A percentile compares a stretch with the other conserved stretches of the same genome.
Evolutionary conservation across 208 protist species (phyloP).

Genomic region (Willaertia magna): DNA sequence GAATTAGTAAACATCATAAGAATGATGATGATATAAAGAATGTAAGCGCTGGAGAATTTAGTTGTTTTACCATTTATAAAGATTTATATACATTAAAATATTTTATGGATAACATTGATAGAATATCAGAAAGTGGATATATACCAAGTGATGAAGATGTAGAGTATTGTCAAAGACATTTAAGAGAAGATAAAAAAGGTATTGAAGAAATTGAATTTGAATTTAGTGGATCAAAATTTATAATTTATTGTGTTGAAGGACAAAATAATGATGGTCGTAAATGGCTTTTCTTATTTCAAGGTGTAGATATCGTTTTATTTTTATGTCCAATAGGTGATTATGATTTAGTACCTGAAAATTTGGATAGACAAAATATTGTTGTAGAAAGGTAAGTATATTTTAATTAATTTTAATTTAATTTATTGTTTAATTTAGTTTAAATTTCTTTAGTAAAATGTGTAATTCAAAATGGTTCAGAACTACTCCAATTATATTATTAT

Average conservation of each 20-base stretch:
- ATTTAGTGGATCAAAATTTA: not conserved
- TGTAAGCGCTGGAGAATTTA: not conserved
- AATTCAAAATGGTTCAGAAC: not conserved
- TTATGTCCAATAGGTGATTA: not conserved
- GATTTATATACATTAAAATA: not conserved
- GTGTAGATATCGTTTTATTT: not conserved
- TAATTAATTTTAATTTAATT: no score
- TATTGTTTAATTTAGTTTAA: not conserved
- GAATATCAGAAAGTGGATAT: not conserved
- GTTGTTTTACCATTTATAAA: not conserved
- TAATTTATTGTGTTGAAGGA: not conserved
- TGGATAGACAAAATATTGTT: not conserved
- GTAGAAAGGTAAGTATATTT: not conserved
- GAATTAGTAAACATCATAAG: no score
- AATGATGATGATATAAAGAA: not conserved
- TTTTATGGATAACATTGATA: not conserved
- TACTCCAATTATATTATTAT: not conserved
- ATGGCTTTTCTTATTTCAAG: not conserved
- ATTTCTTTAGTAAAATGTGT: not conserved
- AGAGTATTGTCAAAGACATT: not conserved
- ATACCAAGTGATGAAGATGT: not conserved
- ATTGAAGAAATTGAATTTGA: not conserved
- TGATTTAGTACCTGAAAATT: not conserved
- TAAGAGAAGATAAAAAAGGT: not conserved
- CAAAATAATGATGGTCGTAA: not conserved